Conservation (phyloP, 1,139 yeast genomes). For the Waltiozyma sp. region DNA sequence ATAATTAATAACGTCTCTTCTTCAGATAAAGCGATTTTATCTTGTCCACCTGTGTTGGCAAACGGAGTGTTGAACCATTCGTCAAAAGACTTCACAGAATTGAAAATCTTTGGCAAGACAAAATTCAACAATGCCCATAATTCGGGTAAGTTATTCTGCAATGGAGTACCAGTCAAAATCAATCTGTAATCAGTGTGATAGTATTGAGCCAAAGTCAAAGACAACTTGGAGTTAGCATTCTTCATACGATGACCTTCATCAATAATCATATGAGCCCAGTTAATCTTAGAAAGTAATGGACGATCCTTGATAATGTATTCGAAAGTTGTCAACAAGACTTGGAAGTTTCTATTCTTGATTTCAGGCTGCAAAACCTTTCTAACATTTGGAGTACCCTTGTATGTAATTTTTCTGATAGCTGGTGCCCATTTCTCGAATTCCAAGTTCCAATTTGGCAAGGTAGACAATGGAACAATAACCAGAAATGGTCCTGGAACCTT, state of each 20-base stretch:
- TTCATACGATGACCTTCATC: slow-evolving; percentile 91
- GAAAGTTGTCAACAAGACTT: slow-evolving; percentile 67
- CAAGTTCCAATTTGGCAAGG: slow-evolving; percentile 74
- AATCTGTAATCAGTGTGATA: slow-evolving; percentile 69
- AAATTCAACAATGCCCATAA: slow-evolving; percentile 75
- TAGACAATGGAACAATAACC: slow-evolving; percentile 76
- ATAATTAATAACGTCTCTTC: slow-evolving; percentile 92
- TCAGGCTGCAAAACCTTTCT: slow-evolving; percentile 56
- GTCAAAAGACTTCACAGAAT: slow-evolving; percentile 76
- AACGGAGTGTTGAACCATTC: slow-evolving; percentile 86
- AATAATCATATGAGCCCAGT: slow-evolving; percentile 80
- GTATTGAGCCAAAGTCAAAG: slow-evolving; percentile 58
- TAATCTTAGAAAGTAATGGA: slow-evolving; percentile 52
- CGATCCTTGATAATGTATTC: slow-evolving; percentile 72
- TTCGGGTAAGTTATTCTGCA: slow-evolving; percentile 77
- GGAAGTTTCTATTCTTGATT: slow-evolving; percentile 57
- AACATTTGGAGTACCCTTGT: slow-evolving; percentile 65
- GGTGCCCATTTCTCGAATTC: slow-evolving; percentile 92
- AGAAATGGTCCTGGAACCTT: slow-evolving; percentile 59
- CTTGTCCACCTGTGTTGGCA: slow-evolving; percentile 74
- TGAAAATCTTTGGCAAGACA: slow-evolving; percentile 70
- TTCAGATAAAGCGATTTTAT: slow-evolving; percentile 68
- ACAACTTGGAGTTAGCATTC: slow-evolving; percentile 64
- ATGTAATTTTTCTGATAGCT: slow-evolving; percentile 50
- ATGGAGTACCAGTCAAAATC: slow-evolving; percentile 80